Evolutionary conservation across 1,284 basidiomycete genomes (phyloP).

Genomic region (Rhodotorula sp.): DNA sequence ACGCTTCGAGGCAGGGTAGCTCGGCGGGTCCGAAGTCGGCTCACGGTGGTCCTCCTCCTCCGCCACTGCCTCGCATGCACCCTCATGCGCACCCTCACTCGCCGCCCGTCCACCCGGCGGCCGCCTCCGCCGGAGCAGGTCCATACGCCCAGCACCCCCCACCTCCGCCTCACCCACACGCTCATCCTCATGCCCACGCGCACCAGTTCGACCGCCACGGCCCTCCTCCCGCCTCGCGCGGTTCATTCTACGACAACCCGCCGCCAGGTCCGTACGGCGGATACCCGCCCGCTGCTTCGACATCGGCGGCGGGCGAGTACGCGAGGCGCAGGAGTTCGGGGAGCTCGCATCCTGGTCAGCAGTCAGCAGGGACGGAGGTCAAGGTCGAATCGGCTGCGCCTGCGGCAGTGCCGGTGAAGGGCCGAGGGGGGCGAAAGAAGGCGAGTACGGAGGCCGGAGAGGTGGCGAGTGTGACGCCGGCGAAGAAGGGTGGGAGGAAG

Average conservation of each 20-base stretch:
- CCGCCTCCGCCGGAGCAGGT: not conserved
- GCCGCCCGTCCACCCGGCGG: not conserved
- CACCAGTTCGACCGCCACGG: not conserved
- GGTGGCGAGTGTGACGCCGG: not conserved
- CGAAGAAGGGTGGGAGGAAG: conserved; percentile 17
- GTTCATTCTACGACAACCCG: conserved; percentile 22
- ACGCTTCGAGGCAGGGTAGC: not conserved
- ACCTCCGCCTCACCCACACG: too few relatives aligned
- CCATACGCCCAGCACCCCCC: not conserved
- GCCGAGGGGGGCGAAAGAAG: conserved; percentile 21
- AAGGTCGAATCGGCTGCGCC: not conserved
- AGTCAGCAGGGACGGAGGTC: too few relatives aligned
- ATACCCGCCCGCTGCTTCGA: conserved; percentile 6
- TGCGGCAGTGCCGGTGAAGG: conserved; percentile 3
- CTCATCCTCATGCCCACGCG: too few relatives aligned
- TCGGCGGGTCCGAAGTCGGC: not conserved
- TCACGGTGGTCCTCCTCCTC: not conserved
- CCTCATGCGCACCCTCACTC: not conserved
- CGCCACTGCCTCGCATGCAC: conserved; percentile 14
- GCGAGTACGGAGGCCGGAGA: conserved; percentile 17
- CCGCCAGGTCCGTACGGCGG: conserved; percentile 14
- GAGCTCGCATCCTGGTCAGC: too few relatives aligned
- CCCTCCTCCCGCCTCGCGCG: not conserved
- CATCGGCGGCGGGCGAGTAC: conserved; percentile 7
- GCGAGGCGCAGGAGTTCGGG: conserved; percentile 28